Conservation (phyloP, 2,329 filamentous ascomycete species). For the Arthrobotrys conoides region DNA sequence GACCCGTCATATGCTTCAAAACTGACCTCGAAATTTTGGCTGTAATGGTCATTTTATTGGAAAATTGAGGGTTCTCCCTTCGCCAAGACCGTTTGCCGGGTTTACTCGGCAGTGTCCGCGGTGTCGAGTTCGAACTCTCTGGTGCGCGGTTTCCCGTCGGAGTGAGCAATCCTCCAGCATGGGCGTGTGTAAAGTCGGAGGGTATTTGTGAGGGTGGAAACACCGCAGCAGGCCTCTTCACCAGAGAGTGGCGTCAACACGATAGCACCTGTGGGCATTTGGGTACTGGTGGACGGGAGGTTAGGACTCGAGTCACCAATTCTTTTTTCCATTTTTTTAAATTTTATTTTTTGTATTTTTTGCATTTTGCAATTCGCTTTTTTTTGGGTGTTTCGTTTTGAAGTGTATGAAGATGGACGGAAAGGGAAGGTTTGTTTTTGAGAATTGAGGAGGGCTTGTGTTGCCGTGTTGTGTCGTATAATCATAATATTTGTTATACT, state of each 20-base stretch:
- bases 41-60: slow-evolving; percentile 60
- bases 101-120: slow-evolving; percentile 49
- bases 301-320: slow-evolving; percentile 54
- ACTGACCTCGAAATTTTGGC: slow-evolving; percentile 11
- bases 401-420: neutral
- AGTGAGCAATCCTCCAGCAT: slow-evolving; percentile 54
- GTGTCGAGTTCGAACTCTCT: slow-evolving; percentile 61
- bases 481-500: too few species aligned
- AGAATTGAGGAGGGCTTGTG: neutral
- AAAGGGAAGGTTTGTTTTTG: slow-evolving; percentile 9
- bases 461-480: too few species aligned
- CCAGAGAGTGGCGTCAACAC: slow-evolving; percentile 62
- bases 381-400: neutral
- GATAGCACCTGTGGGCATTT: slow-evolving; percentile 60
- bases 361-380: too few species aligned
- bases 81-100: slow-evolving; percentile 58
- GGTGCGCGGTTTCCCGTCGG: slow-evolving; percentile 60
- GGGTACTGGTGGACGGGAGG: slow-evolving; percentile 49
- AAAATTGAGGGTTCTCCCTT: slow-evolving; percentile 60
- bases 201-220: slow-evolving; percentile 61
- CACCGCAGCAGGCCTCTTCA: slow-evolving; percentile 60
- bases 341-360: slow-evolving; percentile 45
- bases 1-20: neutral
- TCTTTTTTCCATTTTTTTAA: slow-evolving; percentile 19
- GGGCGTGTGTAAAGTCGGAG: slow-evolving; percentile 60